Base-by-base conservation (phyloP, 2,329 filamentous ascomycete species). In the Aphanoascus verrucosus region DNA sequence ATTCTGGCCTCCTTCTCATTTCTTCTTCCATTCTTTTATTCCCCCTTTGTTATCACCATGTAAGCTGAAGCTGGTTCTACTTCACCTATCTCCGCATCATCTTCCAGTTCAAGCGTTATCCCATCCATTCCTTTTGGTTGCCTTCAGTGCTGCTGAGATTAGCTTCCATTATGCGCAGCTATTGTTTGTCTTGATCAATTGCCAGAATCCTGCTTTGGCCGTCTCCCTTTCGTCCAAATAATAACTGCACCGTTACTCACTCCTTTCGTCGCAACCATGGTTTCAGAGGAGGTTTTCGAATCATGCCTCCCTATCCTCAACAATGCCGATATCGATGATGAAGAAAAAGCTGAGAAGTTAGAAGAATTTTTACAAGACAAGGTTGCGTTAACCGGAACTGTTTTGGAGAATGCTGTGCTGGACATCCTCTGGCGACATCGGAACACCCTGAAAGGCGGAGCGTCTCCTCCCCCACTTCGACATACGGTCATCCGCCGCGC, bases 321-420 rank as follows among this genome's bases (percentile, higher is more conserved):
- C 73, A 85, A 96, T 71, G 74, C 82, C 55, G 77, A 78, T 53
- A 77, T 95, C 57, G 88, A 94, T 63, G 93, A 97, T 59, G 93
- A 98, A 71, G 91, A 96, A 65, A 94, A 93, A 76, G 91, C 87
- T 47, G 91, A 97, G 71, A 86, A 81, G 71, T 77, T 96, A 51
- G 90, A 96, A 72, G 86, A 89, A 60, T 77, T 96, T 51, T 77
- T 97, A 63, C 84, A 83, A 70, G 84, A 83, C 61, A 83, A 90
- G 71, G 89, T 88, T 6, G 79, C 76, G 31, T 75, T 97, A 60
- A 80, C 79, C 15, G 91, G 89, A 55, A 75, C 83, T 59, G 79
- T 84, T 19, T 79, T 97, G 52, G 93, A 97, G 66, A 93, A 96
- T 74, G 85, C 86, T 38, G 84, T 96, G 53, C 77, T 98, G 56